Evolutionary conservation across 495 filamentous ascomycete genomes (phyloP), one percentile per base, ranked within the genome.

Genomic region (Penicillium pulvis): DNA sequence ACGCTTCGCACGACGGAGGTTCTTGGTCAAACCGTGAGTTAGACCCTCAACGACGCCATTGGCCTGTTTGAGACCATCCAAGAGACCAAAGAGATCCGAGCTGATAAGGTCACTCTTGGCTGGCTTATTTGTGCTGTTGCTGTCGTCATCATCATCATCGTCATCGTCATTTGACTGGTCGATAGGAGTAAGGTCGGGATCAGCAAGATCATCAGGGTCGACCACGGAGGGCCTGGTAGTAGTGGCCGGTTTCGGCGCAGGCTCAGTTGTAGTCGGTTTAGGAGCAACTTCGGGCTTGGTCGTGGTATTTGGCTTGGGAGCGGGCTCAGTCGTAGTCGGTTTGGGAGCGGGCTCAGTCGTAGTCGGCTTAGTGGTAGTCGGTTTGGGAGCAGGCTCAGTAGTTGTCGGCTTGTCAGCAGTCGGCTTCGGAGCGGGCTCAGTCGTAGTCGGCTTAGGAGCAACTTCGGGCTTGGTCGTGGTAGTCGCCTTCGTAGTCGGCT

Each of bases 81-180:
- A 56, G 4, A 70, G 49, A 35, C 60, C 48, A 3, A 70, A 51
- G 26, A 70, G 60, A 41, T 70, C 54, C 10, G 52, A 53, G 28
- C 51, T 44, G 10, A 68, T 42, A 20, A 23, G 20, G 20, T 23
- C 20, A 23, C 20, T 23, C 20, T 23, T 23, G 20, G 20, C 20
- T 23, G 66, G 23, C 3, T 16, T 10, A 26, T 53, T 33, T 11
- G 31, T 30, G 4, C 7, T 31, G 46, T 31, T 31, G 26, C 17
- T n/a, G 30, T 28, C 35, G 36, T 7, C 23, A 28, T 26, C 33
- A 12, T 26, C 17, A 47, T 46, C 19, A 35, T 16, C 6, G 51
- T 53, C 17, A 4, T 42, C 11, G 35, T 33, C 35, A 2, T n/a
- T 7, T 42, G 51, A n/a, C 11, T 39, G n/a, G 9, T 52, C 30